These are phyloP conservation scores for Hericium erinaceus DNA, from an alignment of 768 basidiomycete species.

Conservation along the genomic window DNA sequence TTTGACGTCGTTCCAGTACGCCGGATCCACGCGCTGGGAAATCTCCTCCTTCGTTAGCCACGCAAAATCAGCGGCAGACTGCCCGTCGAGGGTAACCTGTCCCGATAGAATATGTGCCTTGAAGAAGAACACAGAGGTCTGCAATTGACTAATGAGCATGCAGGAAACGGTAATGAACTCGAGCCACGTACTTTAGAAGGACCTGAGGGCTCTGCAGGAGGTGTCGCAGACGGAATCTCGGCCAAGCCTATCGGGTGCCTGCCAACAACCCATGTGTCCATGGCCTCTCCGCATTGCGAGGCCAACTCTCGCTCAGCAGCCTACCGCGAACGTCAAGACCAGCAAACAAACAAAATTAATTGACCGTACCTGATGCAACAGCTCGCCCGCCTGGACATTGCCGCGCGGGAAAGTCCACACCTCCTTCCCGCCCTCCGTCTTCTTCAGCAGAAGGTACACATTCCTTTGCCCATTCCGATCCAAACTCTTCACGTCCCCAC, in stretches of 20 bases:
- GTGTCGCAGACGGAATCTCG: slow-evolving; percentile 31
- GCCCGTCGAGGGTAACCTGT: slow-evolving; percentile 54
- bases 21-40: slow-evolving; percentile 48
- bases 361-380: slow-evolving; percentile 64
- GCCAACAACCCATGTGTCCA: slow-evolving; percentile 95
- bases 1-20: slow-evolving; percentile 72
- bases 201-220: slow-evolving; percentile 13
- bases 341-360: slow-evolving; percentile 1
- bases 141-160: background rate
- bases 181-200: slow-evolving; percentile 9
- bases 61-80: slow-evolving; percentile 64
- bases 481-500: slow-evolving; percentile 58
- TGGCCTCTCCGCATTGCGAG: slow-evolving; percentile 64
- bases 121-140: slow-evolving; percentile 83
- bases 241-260: slow-evolving; percentile 79
- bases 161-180: background rate
- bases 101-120: slow-evolving; percentile 92
- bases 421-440: slow-evolving; percentile 33
- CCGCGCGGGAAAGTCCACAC: slow-evolving; percentile 82
- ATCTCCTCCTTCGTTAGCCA: slow-evolving; percentile 96
- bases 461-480: slow-evolving; percentile 81
- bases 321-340: slow-evolving; percentile 27
- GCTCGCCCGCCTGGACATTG: slow-evolving; percentile 48
- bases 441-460: slow-evolving; percentile 74
- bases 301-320: slow-evolving; percentile 66